Percentiles rank a stretch among this genome's conserved stretches.
phyloP scores from a whole-genome alignment of 2,329 filamentous ascomycete species.

The Hypocrella siamensis region DNA sequence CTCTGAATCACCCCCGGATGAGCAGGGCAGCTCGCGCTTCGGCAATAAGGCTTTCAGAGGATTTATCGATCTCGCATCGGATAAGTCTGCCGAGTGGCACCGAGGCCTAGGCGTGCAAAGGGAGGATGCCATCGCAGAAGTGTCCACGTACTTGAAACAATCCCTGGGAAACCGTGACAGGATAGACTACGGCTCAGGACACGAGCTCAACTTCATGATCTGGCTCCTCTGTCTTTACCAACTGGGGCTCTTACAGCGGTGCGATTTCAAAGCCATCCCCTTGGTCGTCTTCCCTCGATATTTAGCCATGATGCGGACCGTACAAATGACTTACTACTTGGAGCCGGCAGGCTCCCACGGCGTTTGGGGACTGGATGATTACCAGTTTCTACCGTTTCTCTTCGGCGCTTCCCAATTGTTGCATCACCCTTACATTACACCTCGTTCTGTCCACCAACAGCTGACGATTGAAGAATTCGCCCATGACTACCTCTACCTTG shows the following conservation, averaged over 20 bases:
- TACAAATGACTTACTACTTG: slow-evolving; percentile 89
- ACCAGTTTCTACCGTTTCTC: slow-evolving; percentile 91
- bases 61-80: slow-evolving; percentile 56
- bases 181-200: slow-evolving; percentile 93
- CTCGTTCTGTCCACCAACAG: slow-evolving; percentile 70
- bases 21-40: slow-evolving; percentile 79
- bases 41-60: slow-evolving; percentile 83
- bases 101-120: slow-evolving; percentile 35
- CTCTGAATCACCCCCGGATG: slow-evolving; percentile 57
- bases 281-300: slow-evolving; percentile 72
- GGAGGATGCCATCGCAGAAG: slow-evolving; percentile 46
- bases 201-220: slow-evolving; percentile 93
- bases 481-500: slow-evolving; percentile 74
- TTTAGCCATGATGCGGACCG: slow-evolving; percentile 67
- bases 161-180: slow-evolving; percentile 74
- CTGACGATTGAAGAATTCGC: slow-evolving; percentile 77
- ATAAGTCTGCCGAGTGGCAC: slow-evolving; percentile 47
- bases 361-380: slow-evolving; percentile 95
- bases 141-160: slow-evolving; percentile 65
- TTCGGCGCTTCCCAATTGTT: slow-evolving; percentile 85
- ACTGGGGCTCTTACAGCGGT: slow-evolving; percentile 43
- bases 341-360: slow-evolving; percentile 94
- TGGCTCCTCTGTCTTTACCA: slow-evolving; percentile 93
- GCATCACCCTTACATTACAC: slow-evolving; percentile 68
- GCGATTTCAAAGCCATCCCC: slow-evolving; percentile 59